Base-by-base conservation (phyloP, 495 filamentous ascomycete genomes). In the Aspergillus sclerotioniger region DNA sequence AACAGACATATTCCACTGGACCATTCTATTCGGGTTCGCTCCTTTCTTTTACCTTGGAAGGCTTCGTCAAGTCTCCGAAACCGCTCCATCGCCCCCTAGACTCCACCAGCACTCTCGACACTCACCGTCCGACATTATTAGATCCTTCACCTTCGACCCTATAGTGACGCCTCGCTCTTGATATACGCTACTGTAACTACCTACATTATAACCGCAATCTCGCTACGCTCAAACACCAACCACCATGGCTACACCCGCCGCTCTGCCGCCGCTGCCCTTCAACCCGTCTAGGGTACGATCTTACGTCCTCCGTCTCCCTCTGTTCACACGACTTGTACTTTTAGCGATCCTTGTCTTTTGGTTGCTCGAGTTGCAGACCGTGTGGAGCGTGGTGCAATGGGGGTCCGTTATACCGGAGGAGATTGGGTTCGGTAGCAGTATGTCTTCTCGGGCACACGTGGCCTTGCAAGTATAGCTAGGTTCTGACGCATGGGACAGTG, bases 291-390 rank as follows among this genome's bases (percentile, higher is more conserved):
- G 76, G 57, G 65, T 82, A n/a, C 76, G 80, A 39, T 84, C 85
- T 15, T 97, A 96, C 70, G 59, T 96, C 61, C 76, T 90, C 57
- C 88, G 91, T 8, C 76, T 98, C n/a, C 94, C 94, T 45, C 78
- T 97, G 2, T 88, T 92, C 63, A 96, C 94, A 31, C 87, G 91
- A 29, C 72, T 83, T n/a, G 81, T 90, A 12, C 63, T 96, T 9
- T 57, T 85, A n/a, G 66, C 84, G 21, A 89, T 95, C 54, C 57
- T 87, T 13, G 74, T 76, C 20, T 85, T 90, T 51, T 92, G 87
- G 83, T 57, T 90, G 6, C 70, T 87, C 13, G 78, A 84, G 32
- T 62, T 91, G 9, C 83, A 88, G 56, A 81, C 80, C 16, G 67
- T 87, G 6, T 91, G 85, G 82, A 80, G 87, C 66, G 71, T 94